Base-by-base conservation (phyloP, 192 early-diverging fungal genomes). In the Coemansia sp. region DNA sequence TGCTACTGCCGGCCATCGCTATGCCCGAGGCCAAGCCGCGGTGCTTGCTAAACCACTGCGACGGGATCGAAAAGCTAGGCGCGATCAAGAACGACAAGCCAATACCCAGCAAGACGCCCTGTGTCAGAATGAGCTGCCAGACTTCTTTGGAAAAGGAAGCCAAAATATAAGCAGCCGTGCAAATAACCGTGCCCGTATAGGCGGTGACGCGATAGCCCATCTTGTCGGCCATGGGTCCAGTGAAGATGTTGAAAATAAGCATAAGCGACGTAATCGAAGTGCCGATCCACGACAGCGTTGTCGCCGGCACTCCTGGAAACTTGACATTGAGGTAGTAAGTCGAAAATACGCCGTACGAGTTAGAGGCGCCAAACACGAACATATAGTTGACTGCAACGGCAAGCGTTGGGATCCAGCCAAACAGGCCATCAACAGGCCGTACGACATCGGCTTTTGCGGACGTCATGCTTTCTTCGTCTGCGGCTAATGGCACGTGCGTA, bases 121-220 rank as follows among this genome's bases (percentile, higher is more conserved):
- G 92, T 1, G 92, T 86, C 31, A 92, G 65, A 45, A 90, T 84
- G 6, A 94, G 70, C 46, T 94, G 91, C 91, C 91, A 92, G 1
- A 90, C 70, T 32, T 82, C 11, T 1, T 39, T 72, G 20, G 83
- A 68, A 51, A 82, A 74, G 1, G 74, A 77, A 2, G 79, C 70
- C 17, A 82, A 41, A 3, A 82, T 73, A 14, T 68, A 68, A 0
- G 79, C 74, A 5, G 27, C 15, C 1, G 65, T 70, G 42, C 67
- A 73, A 1, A 82, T 27, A 8, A 70, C 56, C 1, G 79, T 67
- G 25, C 75, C 79, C 39, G 64, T 73, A 17, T 67, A 73, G 7
- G 67, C 67, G 0, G 67, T 64, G 0, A 57, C 14, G 2, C 74
- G 58, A 35, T 68, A 77, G 1, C 79, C 79, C 2, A 40, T n/a